phyloP scores from a whole-genome alignment of 495 filamentous ascomycete species.

The Neurospora terricola region DNA sequence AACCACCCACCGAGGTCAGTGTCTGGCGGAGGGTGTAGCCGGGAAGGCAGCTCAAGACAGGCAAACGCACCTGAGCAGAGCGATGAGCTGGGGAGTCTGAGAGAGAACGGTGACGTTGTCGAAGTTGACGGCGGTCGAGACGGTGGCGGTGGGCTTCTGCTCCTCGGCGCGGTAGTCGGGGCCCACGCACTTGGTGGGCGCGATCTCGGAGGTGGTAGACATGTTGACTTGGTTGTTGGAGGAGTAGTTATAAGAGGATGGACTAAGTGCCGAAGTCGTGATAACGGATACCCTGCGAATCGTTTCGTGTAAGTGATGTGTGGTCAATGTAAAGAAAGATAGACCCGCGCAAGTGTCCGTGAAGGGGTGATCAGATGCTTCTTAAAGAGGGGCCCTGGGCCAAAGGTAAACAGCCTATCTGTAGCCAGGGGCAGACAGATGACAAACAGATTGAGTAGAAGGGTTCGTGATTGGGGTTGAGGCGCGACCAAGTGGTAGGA shows the following conservation, averaged over 20 bases:
- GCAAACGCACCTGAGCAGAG: constrained; percentile 80
- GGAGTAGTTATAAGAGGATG: not conserved
- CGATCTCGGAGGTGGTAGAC: constrained; percentile 14
- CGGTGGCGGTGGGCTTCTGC: constrained; percentile 80
- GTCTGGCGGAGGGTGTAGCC: constrained; percentile 2
- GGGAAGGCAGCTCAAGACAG: constrained; percentile 1
- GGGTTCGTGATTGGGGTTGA: not conserved
- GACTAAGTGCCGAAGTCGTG: not conserved
- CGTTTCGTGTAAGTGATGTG: not conserved
- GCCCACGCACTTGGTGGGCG: constrained; percentile 64
- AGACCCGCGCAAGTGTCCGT: not conserved
- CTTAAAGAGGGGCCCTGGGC: not conserved
- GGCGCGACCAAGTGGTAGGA: not conserved
- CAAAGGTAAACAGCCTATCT: not conserved
- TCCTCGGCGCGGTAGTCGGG: constrained; percentile 66
- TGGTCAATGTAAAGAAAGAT: not conserved
- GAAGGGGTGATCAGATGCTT: not conserved
- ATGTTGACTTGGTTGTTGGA: not conserved
- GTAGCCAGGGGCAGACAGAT: not conserved
- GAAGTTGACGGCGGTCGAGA: constrained; percentile 72
- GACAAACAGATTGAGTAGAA: not conserved
- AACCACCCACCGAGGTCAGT: constrained; percentile 4
- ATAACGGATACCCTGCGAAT: not conserved
- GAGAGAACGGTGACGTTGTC: constrained; percentile 83
- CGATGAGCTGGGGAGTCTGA: constrained; percentile 94